Percentiles rank a stretch among this genome's conserved stretches.
phyloP scores from a whole-genome alignment of 352 stramenopile species.

The Phytopythium kandeliae region DNA sequence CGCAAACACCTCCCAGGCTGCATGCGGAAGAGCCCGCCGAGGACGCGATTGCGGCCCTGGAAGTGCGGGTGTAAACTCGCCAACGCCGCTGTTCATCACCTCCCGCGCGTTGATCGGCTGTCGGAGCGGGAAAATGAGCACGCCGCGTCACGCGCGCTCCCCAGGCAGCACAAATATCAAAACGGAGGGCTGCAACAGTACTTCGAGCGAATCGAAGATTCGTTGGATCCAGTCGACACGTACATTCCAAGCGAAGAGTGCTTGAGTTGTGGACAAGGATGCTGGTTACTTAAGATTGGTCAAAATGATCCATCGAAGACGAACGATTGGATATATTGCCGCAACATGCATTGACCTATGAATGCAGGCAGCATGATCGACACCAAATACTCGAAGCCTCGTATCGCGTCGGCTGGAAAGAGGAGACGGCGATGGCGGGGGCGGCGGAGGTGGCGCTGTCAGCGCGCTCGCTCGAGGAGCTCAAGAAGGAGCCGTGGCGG shows the following conservation, averaged over 20 bases:
- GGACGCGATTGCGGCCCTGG: neutral
- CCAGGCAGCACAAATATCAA: conserved; percentile 2
- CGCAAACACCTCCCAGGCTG: neutral
- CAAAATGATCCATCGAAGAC: too few relatives aligned
- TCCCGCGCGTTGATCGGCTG: neutral
- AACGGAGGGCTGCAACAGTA: neutral
- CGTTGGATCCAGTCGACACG: too few relatives aligned
- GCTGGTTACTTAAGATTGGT: too few relatives aligned
- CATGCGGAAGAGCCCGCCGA: neutral
- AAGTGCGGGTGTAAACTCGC: neutral
- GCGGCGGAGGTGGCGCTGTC: conserved; percentile 26
- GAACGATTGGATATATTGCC: too few relatives aligned
- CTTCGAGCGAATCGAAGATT: too few relatives aligned
- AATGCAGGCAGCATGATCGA: too few relatives aligned
- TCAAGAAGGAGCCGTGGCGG: conserved; percentile 81
- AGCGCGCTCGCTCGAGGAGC: conserved; percentile 67
- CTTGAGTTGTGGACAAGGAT: too few relatives aligned
- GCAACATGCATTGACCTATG: too few relatives aligned
- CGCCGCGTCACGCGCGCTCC: neutral
- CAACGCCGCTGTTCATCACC: neutral
- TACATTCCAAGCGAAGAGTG: too few relatives aligned
- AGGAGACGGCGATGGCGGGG: conserved; percentile 4
- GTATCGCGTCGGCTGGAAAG: neutral
- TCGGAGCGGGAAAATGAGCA: neutral
- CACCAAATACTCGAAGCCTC: too few relatives aligned